Evolutionary conservation across 371 early-diverging fungal genomes (phyloP).

Genomic region (Catenaria anguillulae): DNA sequence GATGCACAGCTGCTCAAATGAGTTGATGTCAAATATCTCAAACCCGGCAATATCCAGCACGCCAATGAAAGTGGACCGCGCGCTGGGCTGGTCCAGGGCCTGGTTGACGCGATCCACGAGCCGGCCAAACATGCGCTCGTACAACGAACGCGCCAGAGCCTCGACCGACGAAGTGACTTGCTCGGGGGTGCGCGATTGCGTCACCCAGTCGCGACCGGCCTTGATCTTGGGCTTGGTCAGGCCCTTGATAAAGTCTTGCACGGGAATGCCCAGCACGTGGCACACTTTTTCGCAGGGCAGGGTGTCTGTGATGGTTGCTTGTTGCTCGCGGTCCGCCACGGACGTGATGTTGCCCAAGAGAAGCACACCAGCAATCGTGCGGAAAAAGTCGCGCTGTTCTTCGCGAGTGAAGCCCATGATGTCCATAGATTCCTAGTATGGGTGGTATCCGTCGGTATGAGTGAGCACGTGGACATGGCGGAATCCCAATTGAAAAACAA

Average conservation of each 20-base stretch:
- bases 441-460: no score
- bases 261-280: conserved; percentile 85
- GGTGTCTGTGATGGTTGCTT: conserved; percentile 66
- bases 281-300: conserved; percentile 72
- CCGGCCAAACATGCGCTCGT: conserved; percentile 92
- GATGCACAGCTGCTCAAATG: conserved; percentile 99
- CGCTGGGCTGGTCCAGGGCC: conserved; percentile 53
- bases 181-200: conserved; percentile 64
- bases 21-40: conserved; percentile 96
- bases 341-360: conserved; percentile 91
- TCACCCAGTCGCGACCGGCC: conserved; percentile 96
- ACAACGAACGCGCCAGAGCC: conserved; percentile 86
- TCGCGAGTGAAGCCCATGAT: conserved; percentile 66
- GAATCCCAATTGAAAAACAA: no score
- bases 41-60: conserved; percentile 99
- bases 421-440: conserved; percentile 45
- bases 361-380: conserved; percentile 80
- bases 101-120: conserved; percentile 68
- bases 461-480: no score
- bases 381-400: conserved; percentile 67
- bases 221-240: conserved; percentile 81
- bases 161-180: conserved; percentile 87
- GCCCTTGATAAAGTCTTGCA: conserved; percentile 69
- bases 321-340: conserved; percentile 55
- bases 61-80: conserved; percentile 81